Percentiles rank a stretch among this genome's conserved stretches.
Evolutionary conservation across 140 eudicot species (phyloP).

Genomic region (Ambrosia hybrid): DNA sequence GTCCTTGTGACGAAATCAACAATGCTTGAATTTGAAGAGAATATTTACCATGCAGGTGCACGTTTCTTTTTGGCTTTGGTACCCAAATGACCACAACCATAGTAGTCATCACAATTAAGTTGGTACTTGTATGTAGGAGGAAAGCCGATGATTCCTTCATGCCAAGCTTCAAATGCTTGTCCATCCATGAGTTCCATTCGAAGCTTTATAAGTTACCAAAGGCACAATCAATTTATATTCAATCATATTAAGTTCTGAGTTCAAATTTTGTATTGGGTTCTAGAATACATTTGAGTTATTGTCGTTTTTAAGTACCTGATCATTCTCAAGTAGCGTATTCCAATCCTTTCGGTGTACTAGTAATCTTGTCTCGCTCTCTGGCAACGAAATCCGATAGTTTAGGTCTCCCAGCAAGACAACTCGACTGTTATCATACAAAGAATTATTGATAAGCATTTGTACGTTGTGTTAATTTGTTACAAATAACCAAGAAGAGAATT

Average conservation of each 20-base stretch:
- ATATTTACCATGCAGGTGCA: conserved; percentile 71
- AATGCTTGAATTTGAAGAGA: neutral
- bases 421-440: conserved; percentile 40
- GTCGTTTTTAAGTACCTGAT: conserved; percentile 45
- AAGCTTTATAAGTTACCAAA: conserved; percentile 36
- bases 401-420: conserved; percentile 69
- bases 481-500: no score
- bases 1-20: no score
- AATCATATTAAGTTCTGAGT: neutral
- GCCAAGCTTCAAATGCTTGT: conserved; percentile 65
- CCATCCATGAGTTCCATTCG: conserved; percentile 65
- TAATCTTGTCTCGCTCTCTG: conserved; percentile 49
- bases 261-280: neutral
- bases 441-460: neutral
- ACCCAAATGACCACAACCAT: conserved; percentile 41
- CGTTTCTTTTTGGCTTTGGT: conserved; percentile 67
- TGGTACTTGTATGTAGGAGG: conserved; percentile 76
- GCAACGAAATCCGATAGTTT: conserved; percentile 65
- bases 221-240: neutral
- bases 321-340: conserved; percentile 62
- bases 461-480: neutral
- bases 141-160: conserved; percentile 62
- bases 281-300: neutral
- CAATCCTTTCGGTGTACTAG: conserved; percentile 59
- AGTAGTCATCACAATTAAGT: conserved; percentile 51